These are phyloP conservation scores for Claviceps sp. DNA, from an alignment of 2,329 filamentous ascomycete genomes.

Conservation along the genomic window DNA sequence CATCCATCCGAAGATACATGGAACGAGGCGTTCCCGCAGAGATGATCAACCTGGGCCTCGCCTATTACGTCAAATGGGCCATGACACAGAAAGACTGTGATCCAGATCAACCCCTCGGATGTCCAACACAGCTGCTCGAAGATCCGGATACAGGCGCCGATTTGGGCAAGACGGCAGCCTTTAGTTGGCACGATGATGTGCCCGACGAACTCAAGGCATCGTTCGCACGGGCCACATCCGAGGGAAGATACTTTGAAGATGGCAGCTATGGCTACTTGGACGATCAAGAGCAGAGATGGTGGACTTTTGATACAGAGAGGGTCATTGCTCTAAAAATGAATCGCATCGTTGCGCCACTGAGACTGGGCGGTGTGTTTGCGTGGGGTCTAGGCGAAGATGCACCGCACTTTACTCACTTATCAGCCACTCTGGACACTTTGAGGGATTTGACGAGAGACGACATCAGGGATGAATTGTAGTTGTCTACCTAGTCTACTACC, in stretches of 20 bases:
- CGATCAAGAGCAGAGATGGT: slow-evolving; percentile 44
- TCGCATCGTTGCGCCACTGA: slow-evolving; percentile 39
- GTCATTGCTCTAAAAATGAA: slow-evolving; percentile 50
- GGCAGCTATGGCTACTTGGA: slow-evolving; percentile 64
- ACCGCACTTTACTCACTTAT: slow-evolving; percentile 27
- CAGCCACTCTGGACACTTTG: slow-evolving; percentile 18
- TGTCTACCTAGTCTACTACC: too few species aligned
- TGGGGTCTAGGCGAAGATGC: slow-evolving; percentile 63
- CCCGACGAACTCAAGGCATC: slow-evolving; percentile 40
- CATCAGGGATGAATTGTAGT: slow-evolving; percentile 18
- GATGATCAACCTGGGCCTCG: slow-evolving; percentile 50
- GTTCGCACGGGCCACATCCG: slow-evolving; percentile 39
- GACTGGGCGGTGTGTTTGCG: slow-evolving; percentile 58
- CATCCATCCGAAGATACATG: slow-evolving; percentile 46
- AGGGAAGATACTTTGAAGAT: slow-evolving; percentile 40
- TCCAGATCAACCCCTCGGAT: slow-evolving; percentile 33
- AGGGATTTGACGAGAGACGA: slow-evolving; percentile 3
- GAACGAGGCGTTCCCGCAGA: slow-evolving; percentile 33
- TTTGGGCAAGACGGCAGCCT: slow-evolving; percentile 41
- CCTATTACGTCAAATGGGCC: slow-evolving; percentile 57
- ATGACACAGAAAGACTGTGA: slow-evolving; percentile 29
- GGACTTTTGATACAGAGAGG: slow-evolving; percentile 57
- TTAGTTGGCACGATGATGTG: slow-evolving; percentile 46
- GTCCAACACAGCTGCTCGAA: slow-evolving; percentile 43
- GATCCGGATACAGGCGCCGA: slow-evolving; percentile 44